Evolutionary conservation across 2,329 filamentous ascomycete genomes (phyloP).

Genomic region (Exophiala aquamarina): DNA sequence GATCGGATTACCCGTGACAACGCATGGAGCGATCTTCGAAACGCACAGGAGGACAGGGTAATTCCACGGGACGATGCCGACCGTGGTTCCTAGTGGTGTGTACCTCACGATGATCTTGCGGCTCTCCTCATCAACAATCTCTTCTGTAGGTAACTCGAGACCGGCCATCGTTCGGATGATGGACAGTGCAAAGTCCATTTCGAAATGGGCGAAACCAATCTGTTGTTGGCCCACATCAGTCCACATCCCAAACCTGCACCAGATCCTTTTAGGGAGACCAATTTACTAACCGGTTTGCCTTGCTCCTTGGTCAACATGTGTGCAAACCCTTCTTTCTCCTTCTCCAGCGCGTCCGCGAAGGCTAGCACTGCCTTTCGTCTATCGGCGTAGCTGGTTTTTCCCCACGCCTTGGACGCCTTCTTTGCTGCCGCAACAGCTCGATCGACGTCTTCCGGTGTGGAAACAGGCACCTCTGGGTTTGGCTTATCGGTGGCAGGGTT

Average conservation of each 20-base stretch:
- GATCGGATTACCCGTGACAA: slow-evolving; percentile 55
- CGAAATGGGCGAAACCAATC: slow-evolving; percentile 19
- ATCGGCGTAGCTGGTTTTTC: slow-evolving; percentile 35
- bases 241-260: no score
- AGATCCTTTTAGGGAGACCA: not conserved
- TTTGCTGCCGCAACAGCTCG: slow-evolving; percentile 49
- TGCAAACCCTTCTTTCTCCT: slow-evolving; percentile 36
- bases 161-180: slow-evolving; percentile 14
- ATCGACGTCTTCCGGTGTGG: slow-evolving; percentile 50
- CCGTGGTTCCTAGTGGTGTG: slow-evolving; percentile 42
- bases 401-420: slow-evolving; percentile 50
- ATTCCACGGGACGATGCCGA: slow-evolving; percentile 63
- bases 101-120: slow-evolving; percentile 38
- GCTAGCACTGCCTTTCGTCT: slow-evolving; percentile 34
- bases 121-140: slow-evolving; percentile 10
- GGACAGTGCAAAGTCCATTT: slow-evolving; percentile 13
- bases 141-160: slow-evolving; percentile 15
- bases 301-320: slow-evolving; percentile 43
- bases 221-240: not conserved
- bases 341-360: slow-evolving; percentile 37
- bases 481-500: slow-evolving; percentile 53
- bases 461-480: slow-evolving; percentile 52
- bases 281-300: slow-evolving; percentile 36
- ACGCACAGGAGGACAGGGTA: slow-evolving; percentile 44
- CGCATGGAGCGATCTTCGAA: slow-evolving; percentile 51